Conservation (phyloP, 1,139 yeast species). For the Candida anutae region DNA sequence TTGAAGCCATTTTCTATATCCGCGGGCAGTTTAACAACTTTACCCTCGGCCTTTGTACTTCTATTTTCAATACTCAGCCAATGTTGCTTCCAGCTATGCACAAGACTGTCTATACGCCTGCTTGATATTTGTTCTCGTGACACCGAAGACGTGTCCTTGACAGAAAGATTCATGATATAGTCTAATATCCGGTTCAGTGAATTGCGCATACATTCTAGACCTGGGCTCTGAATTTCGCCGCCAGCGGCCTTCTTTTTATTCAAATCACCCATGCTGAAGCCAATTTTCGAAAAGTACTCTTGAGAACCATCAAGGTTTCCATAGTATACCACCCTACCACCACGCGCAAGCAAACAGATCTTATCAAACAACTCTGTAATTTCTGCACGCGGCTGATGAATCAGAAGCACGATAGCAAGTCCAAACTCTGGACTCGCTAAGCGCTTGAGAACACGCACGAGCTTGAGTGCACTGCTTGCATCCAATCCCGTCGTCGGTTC, state of each 20-base stretch:
- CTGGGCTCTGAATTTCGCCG: conserved; percentile 5
- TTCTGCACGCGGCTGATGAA: conserved; percentile 19
- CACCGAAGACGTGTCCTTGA: conserved; percentile 13
- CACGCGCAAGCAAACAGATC: conserved; percentile 16
- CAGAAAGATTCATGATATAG: conserved; percentile 15
- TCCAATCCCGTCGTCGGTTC: conserved; percentile 23
- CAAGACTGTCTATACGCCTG: conserved; percentile 10
- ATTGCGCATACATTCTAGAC: background rate
- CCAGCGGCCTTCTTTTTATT: conserved; percentile 3
- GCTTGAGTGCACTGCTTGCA: conserved; percentile 15
- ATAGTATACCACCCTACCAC: conserved; percentile 16
- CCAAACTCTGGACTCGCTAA: conserved; percentile 17
- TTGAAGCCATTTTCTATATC: conserved; percentile 8
- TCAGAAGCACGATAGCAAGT: conserved; percentile 15
- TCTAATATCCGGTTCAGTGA: conserved; percentile 3
- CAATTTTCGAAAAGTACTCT: conserved; percentile 9
- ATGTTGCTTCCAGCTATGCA: conserved; percentile 9
- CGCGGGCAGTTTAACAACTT: no score
- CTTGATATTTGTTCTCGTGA: conserved; percentile 11
- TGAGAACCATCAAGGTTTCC: conserved; percentile 13
- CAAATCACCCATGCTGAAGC: conserved; percentile 3
- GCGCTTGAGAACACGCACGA: conserved; percentile 12
- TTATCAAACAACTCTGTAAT: conserved; percentile 15
- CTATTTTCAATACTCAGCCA: conserved; percentile 1
- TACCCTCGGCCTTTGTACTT: conserved; percentile 1